Evolutionary conservation across 176 grass and related monocot species (phyloP).

Genomic region (Raddia guianensis): DNA sequence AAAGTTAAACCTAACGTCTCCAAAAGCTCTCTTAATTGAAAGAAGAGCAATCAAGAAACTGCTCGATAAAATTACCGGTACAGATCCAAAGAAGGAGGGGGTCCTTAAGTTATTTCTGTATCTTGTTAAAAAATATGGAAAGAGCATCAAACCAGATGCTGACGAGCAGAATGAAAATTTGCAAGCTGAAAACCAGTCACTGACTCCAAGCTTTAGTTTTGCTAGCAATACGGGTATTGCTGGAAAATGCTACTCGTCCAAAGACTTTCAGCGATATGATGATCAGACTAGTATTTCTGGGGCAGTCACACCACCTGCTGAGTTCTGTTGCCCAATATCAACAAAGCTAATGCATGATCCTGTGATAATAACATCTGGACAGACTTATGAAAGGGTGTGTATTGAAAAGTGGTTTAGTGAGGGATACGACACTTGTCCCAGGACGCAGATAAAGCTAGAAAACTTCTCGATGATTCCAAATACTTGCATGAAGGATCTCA

Average conservation of each 20-base stretch:
- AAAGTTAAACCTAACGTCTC: slow-evolving; percentile 76
- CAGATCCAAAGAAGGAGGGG: slow-evolving; percentile 73
- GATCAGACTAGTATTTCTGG: slow-evolving; percentile 44
- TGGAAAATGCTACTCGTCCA: slow-evolving; percentile 45
- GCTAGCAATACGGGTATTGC: slow-evolving; percentile 30
- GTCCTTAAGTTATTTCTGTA: slow-evolving; percentile 59
- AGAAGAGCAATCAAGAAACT: slow-evolving; percentile 77
- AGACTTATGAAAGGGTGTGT: slow-evolving; percentile 85
- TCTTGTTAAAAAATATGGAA: slow-evolving; percentile 81
- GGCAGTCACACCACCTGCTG: slow-evolving; percentile 55
- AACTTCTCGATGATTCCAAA: slow-evolving; percentile 82
- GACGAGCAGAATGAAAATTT: slow-evolving; percentile 44
- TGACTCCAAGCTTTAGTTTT: slow-evolving; percentile 23
- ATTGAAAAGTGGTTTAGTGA: slow-evolving; percentile 93
- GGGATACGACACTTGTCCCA: slow-evolving; percentile 85
- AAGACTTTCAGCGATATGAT: slow-evolving; percentile 41
- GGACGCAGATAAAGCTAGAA: slow-evolving; percentile 71
- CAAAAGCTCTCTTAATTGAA: slow-evolving; percentile 92
- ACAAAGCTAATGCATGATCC: slow-evolving; percentile 84
- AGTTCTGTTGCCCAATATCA: slow-evolving; percentile 94
- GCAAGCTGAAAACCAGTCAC: slow-evolving; percentile 39
- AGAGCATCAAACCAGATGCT: slow-evolving; percentile 53
- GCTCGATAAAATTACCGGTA: slow-evolving; percentile 54
- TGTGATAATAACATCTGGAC: slow-evolving; percentile 89
- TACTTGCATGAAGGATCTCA: slow-evolving; percentile 81